Evolutionary conservation across 2,329 filamentous ascomycete genomes (phyloP), one percentile per base, ranked within the genome.

Genomic region (Fusarium ramigenum): DNA sequence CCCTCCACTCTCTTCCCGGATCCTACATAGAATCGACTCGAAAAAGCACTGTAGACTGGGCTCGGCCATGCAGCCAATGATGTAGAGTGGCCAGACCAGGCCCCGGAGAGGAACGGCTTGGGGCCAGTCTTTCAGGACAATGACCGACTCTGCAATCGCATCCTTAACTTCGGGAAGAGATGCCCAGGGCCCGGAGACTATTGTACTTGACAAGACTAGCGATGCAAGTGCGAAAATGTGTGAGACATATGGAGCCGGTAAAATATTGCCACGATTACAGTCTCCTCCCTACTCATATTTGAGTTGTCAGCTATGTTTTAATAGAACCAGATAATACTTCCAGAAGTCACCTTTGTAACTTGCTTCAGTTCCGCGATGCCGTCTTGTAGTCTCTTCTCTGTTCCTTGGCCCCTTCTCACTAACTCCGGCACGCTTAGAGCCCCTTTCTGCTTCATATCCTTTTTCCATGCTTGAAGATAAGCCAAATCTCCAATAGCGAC

Each of bases 251-350:
- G n/a, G 25, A 15, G 49, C 28, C 9, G 36, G 34, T 25, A 11
- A 21, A 32, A 36, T 23, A 15, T 16, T 30, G 19, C 44, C 44
- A 7, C 25, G 44, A 2, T 2, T 11, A 23, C 15, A 4, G 3
- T 1, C 3, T 9, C 19, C 7, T 30, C 0, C 30, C 59, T 61
- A 12, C 10, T 8, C 1, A 30, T 0, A 2, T 21, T 16, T 40
- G 1, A 34, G 21, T 32, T 23, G 4, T 39, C 18, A 37, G 56
- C 4, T 12, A 21, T 50, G 23, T 19, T 4, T 2, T 25, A 9
- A 15, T 44, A 9, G 9, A 15, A 3, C 6, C 9, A 7, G 0
- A 15, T 2, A 1, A 21, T 21, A 1, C 25, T 40, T 12, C 3
- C 16, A 9, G 5, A 7, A 12, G 32, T 28, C 18, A 15, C 57